Percentiles rank a stretch among this genome's conserved stretches.
These are phyloP conservation scores for Nigrospora osmanthi DNA, from an alignment of 2,329 filamentous ascomycete species.

Conservation along the genomic window DNA sequence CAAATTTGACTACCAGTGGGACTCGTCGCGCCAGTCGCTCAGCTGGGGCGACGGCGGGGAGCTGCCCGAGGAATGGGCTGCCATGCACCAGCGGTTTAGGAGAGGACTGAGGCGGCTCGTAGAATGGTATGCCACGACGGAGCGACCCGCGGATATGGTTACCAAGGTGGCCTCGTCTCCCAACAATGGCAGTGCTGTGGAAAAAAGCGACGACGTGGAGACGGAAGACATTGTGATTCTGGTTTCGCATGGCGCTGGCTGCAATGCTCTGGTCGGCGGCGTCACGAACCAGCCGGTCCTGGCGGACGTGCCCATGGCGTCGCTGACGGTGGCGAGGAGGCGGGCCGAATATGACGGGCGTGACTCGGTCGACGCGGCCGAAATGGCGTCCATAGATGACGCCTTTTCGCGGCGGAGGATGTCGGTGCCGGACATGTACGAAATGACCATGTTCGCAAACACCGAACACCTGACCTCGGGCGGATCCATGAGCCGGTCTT, in stretches of 20 bases:
- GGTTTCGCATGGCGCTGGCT: slow-evolving; percentile 91
- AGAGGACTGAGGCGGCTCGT: slow-evolving; percentile 71
- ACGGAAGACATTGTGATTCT: slow-evolving; percentile 75
- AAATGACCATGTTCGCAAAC: slow-evolving; percentile 66
- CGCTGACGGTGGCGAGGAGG: slow-evolving; percentile 78
- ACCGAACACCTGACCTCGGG: slow-evolving; percentile 60
- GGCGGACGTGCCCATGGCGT: slow-evolving; percentile 83
- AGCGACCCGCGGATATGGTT: slow-evolving; percentile 42
- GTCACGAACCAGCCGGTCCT: slow-evolving; percentile 87
- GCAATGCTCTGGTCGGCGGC: slow-evolving; percentile 89
- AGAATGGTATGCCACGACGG: slow-evolving; percentile 66
- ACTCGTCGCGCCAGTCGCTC: slow-evolving; percentile 72
- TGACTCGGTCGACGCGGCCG: slow-evolving; percentile 10
- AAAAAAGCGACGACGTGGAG: slow-evolving; percentile 46
- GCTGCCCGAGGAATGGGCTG: slow-evolving; percentile 89
- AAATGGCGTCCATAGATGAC: slow-evolving; percentile 18
- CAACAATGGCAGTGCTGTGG: slow-evolving; percentile 19
- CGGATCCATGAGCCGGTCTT: slow-evolving; percentile 19
- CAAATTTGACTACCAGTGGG: slow-evolving; percentile 90
- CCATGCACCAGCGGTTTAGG: slow-evolving; percentile 88
- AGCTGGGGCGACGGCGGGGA: slow-evolving; percentile 84
- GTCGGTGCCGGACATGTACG: slow-evolving; percentile 55
- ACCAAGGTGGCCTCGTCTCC: slow-evolving; percentile 29
- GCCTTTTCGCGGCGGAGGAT: slow-evolving; percentile 18
- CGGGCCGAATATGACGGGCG: slow-evolving; percentile 36